Evolutionary conservation across 2,329 filamentous ascomycete genomes (phyloP), one percentile per base, ranked within the genome.

Genomic region (Sphaerostilbella broomeana): DNA sequence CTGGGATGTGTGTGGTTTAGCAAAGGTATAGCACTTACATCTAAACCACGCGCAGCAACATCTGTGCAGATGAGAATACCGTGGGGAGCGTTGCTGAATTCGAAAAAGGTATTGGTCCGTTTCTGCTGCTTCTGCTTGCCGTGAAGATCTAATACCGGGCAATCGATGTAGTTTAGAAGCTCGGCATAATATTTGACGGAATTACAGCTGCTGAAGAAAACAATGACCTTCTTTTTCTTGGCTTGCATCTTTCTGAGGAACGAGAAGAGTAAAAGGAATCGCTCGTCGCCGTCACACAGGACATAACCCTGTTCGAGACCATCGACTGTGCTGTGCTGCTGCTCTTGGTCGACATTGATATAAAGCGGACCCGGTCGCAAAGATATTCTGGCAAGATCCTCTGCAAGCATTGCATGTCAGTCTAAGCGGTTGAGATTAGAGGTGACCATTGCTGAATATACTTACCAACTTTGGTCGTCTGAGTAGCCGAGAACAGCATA

Each of bases 41-140:
- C 92, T 34, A 98, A 75, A 24, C 92, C 92, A 70, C 92, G 75
- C 3, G 92, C 92, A 31, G 92, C 92, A 47, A 98, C 92, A 56
- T 98, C 92, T 1, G 92, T 98, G 67, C 89, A 95, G 51, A 98
- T 92, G 38, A 98, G 65, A 1, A 86, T 94, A 17, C 90, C 92
- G 49, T 84, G 78, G 49, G 80, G 81, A 13, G 89, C 72, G 47
- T 75, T 75, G 61, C 70, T 73, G 61, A 98, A 98, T 61, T 97
- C 90, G 62, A 97, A 98, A 62, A 98, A 98, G 1, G 88, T 95
- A 59, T 94, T 94, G 17, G 92, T 98, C n/a, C 92, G 85, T 64
- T 95, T 95, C 65, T 95, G 88, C 65, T 98, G 92, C 67, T 98
- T 98, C 66, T 95, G 87, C 67, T 98, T 95, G 51, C 88, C 92